Percentiles rank a stretch among this genome's conserved stretches.
phyloP scores from a whole-genome alignment of 2,329 filamentous ascomycete genomes.

The Zarea fungicola region DNA sequence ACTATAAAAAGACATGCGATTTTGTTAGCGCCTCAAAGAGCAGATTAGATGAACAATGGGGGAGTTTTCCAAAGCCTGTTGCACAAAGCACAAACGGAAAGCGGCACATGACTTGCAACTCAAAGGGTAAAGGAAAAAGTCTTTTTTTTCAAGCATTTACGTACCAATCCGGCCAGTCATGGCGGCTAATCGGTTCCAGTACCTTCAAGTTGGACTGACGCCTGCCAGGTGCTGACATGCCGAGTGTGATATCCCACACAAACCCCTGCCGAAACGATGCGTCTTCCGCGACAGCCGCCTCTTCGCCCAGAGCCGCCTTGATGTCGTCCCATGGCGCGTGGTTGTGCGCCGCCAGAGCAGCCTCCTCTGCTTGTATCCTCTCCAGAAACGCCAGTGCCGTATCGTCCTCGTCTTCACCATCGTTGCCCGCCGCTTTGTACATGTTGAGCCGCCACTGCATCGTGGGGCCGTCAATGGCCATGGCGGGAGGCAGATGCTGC shows the following conservation, averaged over 20 bases:
- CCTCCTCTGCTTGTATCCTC: conserved; percentile 23
- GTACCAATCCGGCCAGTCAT: conserved; percentile 36
- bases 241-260: conserved; percentile 34
- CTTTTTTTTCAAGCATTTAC: conserved; percentile 5
- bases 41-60: not conserved
- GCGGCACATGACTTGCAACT: not conserved
- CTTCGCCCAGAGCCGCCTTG: conserved; percentile 26
- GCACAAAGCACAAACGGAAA: not conserved
- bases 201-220: conserved; percentile 18
- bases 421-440: conserved; percentile 17
- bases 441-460: conserved; percentile 33
- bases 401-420: conserved; percentile 17
- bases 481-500: conserved; percentile 27
- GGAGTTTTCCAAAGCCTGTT: too few relatives aligned
- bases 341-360: conserved; percentile 21
- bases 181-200: conserved; percentile 27
- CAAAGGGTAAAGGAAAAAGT: not conserved
- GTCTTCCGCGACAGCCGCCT: conserved; percentile 25
- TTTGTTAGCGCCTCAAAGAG: not conserved
- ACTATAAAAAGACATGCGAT: conserved; percentile 16
- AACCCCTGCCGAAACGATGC: conserved; percentile 33
- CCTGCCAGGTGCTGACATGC: conserved; percentile 18
- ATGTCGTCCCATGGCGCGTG: conserved; percentile 32
- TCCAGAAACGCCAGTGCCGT: conserved; percentile 24
- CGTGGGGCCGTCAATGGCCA: conserved; percentile 34